phyloP scores from a whole-genome alignment of 371 early-diverging fungal species.

The Lichtheimia ornata region DNA sequence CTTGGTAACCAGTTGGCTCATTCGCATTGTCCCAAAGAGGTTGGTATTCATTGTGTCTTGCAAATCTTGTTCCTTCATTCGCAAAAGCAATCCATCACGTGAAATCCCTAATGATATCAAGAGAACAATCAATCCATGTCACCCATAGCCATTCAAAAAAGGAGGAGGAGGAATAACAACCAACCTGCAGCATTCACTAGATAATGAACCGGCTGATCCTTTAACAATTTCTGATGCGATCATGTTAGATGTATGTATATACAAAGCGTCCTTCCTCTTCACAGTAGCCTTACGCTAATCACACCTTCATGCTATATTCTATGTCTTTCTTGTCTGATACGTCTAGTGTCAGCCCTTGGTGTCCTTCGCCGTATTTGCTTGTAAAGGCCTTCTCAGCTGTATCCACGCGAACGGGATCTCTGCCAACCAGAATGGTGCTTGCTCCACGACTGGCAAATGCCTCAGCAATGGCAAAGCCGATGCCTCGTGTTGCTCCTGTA shows the following conservation, averaged over 20 bases:
- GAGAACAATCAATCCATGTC: background rate
- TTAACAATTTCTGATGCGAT: slow-evolving; percentile 22
- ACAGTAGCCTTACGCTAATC: background rate
- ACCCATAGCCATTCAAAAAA: background rate
- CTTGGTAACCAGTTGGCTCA: slow-evolving; percentile 58
- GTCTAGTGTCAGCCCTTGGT: slow-evolving; percentile 51
- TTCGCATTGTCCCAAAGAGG: slow-evolving; percentile 71
- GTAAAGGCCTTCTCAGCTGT: slow-evolving; percentile 30
- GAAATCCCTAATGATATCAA: slow-evolving; percentile 48
- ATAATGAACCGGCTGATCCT: slow-evolving; percentile 44
- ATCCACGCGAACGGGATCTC: slow-evolving; percentile 46
- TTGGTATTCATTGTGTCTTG: slow-evolving; percentile 65
- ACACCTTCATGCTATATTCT: slow-evolving; percentile 47
- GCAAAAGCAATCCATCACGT: slow-evolving; percentile 57
- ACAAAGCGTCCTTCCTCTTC: background rate
- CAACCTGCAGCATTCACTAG: slow-evolving; percentile 68
- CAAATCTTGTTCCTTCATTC: slow-evolving; percentile 47
- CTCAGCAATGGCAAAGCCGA: slow-evolving; percentile 66
- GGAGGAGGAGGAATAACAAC: background rate
- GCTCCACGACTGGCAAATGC: slow-evolving; percentile 64
- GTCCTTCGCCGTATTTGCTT: slow-evolving; percentile 20
- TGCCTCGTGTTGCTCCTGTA: slow-evolving; percentile 80
- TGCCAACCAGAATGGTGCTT: slow-evolving; percentile 58
- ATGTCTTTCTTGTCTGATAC: slow-evolving; percentile 43
- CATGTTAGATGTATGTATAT: background rate